Evolutionary conservation across 2,329 filamentous ascomycete species (phyloP).

Genomic region (Botrytis paeoniae): DNA sequence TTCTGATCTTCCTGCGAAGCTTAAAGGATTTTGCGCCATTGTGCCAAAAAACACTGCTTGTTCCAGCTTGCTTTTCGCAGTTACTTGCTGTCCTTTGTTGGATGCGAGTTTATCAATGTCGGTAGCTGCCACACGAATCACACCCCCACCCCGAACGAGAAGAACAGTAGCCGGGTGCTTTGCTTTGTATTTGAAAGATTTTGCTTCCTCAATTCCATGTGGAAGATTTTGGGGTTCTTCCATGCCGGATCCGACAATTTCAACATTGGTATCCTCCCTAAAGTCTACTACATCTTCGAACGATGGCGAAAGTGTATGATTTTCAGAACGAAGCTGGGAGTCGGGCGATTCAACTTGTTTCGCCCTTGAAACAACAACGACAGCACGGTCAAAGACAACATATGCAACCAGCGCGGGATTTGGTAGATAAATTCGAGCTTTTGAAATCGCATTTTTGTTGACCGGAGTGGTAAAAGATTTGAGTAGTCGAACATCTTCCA

Average conservation of each 20-base stretch:
- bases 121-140: slow-evolving; percentile 56
- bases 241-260: slow-evolving; percentile 61
- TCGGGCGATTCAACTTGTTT: slow-evolving; percentile 68
- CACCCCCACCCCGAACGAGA: slow-evolving; percentile 60
- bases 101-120: slow-evolving; percentile 60
- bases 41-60: slow-evolving; percentile 92
- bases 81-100: slow-evolving; percentile 60
- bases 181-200: slow-evolving; percentile 51
- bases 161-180: slow-evolving; percentile 63
- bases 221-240: slow-evolving; percentile 52
- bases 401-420: slow-evolving; percentile 78
- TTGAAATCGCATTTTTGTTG: slow-evolving; percentile 40
- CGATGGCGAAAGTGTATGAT: slow-evolving; percentile 57
- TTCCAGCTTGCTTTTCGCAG: slow-evolving; percentile 84
- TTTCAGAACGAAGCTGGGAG: slow-evolving; percentile 69
- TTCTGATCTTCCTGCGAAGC: slow-evolving; percentile 68
- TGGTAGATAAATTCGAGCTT: slow-evolving; percentile 73
- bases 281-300: slow-evolving; percentile 90
- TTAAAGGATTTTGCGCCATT: slow-evolving; percentile 79
- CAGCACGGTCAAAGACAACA: slow-evolving; percentile 72
- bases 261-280: slow-evolving; percentile 59
- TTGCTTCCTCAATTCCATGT: slow-evolving; percentile 46
- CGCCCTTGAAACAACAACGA: slow-evolving; percentile 73
- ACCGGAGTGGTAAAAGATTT: slow-evolving; percentile 59
- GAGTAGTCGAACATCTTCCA: slow-evolving; percentile 68